A percentile compares a stretch with the other conserved stretches of the same genome.
These are phyloP conservation scores for Pestalotiopsis sp. DNA, from an alignment of 2,329 filamentous ascomycete species.

Conservation along the genomic window DNA sequence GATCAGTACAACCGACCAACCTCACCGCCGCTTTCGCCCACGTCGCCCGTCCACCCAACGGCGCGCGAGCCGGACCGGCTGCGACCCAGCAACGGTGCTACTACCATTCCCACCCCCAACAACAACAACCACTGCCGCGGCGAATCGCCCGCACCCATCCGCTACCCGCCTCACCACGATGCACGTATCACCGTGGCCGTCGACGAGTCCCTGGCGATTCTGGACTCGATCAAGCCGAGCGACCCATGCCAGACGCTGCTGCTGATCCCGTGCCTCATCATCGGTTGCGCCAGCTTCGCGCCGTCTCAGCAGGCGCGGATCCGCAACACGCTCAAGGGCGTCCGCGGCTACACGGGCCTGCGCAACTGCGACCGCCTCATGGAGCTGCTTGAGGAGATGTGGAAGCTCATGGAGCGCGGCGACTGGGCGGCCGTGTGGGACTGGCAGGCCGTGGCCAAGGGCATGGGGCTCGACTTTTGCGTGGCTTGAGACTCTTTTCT, in stretches of 20 bases:
- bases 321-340: slow-evolving; percentile 48
- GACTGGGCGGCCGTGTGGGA: slow-evolving; percentile 66
- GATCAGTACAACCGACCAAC: slow-evolving; percentile 12
- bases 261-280: slow-evolving; percentile 61
- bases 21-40: slow-evolving; percentile 22
- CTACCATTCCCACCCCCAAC: not conserved
- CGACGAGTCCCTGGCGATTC: slow-evolving; percentile 56
- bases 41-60: slow-evolving; percentile 19
- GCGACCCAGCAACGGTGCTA: slow-evolving; percentile 22
- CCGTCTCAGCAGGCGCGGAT: slow-evolving; percentile 55
- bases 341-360: slow-evolving; percentile 62
- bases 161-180: slow-evolving; percentile 52
- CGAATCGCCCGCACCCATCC: slow-evolving; percentile 49
- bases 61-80: slow-evolving; percentile 24
- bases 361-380: slow-evolving; percentile 58
- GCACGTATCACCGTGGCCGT: slow-evolving; percentile 55
- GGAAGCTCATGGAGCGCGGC: slow-evolving; percentile 59
- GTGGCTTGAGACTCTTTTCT: slow-evolving; percentile 35
- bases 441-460: slow-evolving; percentile 60
- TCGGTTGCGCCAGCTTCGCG: slow-evolving; percentile 63
- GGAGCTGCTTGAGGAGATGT: slow-evolving; percentile 60
- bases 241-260: slow-evolving; percentile 63
- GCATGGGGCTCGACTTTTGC: slow-evolving; percentile 59
- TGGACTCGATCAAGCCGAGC: slow-evolving; percentile 57
- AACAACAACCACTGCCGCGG: slow-evolving; percentile 22